Base-by-base conservation (phyloP, 1,284 basidiomycete species). In the Butyriboletus appendiculatus region DNA sequence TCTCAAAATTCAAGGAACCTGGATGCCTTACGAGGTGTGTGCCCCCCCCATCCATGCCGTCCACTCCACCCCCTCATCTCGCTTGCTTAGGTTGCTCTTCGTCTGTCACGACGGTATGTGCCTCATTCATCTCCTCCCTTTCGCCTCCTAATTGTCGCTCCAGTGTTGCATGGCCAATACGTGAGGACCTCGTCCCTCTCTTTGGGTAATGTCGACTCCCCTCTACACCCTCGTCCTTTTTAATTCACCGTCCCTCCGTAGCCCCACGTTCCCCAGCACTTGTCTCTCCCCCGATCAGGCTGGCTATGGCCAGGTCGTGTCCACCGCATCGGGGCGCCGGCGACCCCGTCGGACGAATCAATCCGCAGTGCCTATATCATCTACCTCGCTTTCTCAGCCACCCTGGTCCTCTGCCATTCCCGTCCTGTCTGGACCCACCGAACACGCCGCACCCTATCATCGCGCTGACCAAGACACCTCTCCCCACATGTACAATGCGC, bases 161-260 rank as follows among this genome's bases (percentile, higher is more conserved):
- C 66, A 91, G 90, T 61, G 90, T 93, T 34, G 91, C 90, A n/a
- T 93, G 88, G 88, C 77, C 85, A n/a, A 92, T 93, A 62, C 85
- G 90, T 45, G 83, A 92, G 51, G 90, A 93, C 64, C 78, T 93
- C 26, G 73, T 93, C 48, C 91, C 90, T 18, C 74, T 93, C 34
- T 93, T 93, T 72, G 90, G 91, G 90, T 91, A 71, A 58, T 76
- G 64, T 42, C 39, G 33, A 22, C 40, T 43, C 52, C 44, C 35
- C 48, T 49, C 38, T 28, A 9, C 20, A 14, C 37, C 52, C 44
- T 41, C 24, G 44, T 43, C 18, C 33, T 43, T 45, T 46, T 53
- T 9, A 45, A 52, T 47, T 64, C 52, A 60, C 61, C 64, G 44
- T 59, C 50, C 39, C 45, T 24, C 52, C 50, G 39, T 57, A 85